Evolutionary conservation across 768 basidiomycete species (phyloP).

Genomic region (Sporobolomyces pararoseus): DNA sequence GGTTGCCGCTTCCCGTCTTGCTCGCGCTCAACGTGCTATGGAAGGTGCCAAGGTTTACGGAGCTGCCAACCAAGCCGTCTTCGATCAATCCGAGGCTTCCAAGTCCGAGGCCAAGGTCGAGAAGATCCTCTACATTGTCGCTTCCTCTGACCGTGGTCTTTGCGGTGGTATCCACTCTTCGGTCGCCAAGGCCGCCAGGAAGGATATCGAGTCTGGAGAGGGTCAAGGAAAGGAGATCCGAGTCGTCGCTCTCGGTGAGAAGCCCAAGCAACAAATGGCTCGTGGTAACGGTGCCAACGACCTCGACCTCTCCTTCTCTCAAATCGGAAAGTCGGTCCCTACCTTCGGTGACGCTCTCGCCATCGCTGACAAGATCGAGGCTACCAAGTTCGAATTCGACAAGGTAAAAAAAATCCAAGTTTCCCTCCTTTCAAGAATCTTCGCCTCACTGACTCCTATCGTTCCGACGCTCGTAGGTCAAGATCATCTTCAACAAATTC

Average conservation of each 20-base stretch:
- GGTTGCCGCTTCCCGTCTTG: conserved; percentile 95
- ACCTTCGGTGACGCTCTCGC: conserved; percentile 93
- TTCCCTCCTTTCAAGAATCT: too few species aligned
- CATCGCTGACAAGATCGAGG: conserved; percentile 86
- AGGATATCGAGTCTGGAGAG: conserved; percentile 58
- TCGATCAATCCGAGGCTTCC: conserved; percentile 70
- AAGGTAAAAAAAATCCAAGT: too few species aligned
- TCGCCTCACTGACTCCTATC: neutral
- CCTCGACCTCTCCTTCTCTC: conserved; percentile 85
- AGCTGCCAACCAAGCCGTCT: conserved; percentile 67
- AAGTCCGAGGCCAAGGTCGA: conserved; percentile 56
- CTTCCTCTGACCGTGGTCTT: conserved; percentile 98
- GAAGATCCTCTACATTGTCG: conserved; percentile 80
- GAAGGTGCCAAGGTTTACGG: conserved; percentile 86
- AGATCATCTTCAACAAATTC: conserved; percentile 59
- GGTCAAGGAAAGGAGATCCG: conserved; percentile 55
- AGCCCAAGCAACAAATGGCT: conserved; percentile 85
- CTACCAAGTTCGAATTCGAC: conserved; percentile 80
- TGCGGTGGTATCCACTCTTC: conserved; percentile 99
- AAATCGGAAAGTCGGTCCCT: conserved; percentile 94
- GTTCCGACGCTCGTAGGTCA: conserved; percentile 46
- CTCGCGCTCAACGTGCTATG: conserved; percentile 94
- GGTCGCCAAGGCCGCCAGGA: conserved; percentile 82
- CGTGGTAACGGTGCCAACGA: conserved; percentile 61
- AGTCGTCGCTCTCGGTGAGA: conserved; percentile 90